Conservation (phyloP, 2,329 filamentous ascomycete genomes). For the Taxawa tesnikishii region DNA sequence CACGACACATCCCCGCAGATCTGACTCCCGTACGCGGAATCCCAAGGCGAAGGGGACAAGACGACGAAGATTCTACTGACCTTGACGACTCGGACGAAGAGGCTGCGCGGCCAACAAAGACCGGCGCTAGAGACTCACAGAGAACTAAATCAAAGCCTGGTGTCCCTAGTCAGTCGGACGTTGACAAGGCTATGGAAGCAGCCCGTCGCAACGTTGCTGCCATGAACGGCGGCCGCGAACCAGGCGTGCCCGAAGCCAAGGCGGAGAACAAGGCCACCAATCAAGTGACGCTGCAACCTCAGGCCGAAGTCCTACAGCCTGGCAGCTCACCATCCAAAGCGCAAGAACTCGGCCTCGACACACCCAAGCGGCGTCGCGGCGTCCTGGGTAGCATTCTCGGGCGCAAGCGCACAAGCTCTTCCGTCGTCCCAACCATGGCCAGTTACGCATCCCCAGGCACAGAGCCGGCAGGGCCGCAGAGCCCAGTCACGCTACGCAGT, state of each 20-base stretch:
- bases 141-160: conserved; percentile 13
- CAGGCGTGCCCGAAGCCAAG: conserved; percentile 8
- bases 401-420: conserved; percentile 17
- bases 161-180: conserved; percentile 20
- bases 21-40: conserved; percentile 48
- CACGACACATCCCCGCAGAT: conserved; percentile 19
- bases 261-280: conserved; percentile 15
- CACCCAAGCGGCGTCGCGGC: conserved; percentile 13
- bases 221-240: conserved; percentile 9
- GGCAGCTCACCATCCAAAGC: background rate
- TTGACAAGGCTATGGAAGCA: conserved; percentile 24
- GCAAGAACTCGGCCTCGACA: conserved; percentile 1
- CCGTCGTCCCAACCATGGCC: conserved; percentile 12
- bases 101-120: conserved; percentile 11
- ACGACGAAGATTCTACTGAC: conserved; percentile 46
- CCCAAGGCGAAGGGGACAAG: conserved; percentile 38
- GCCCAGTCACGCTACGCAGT: conserved; percentile 16
- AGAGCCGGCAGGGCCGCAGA: conserved; percentile 7
- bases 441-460: too few species aligned
- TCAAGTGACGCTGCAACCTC: conserved; percentile 2
- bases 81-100: conserved; percentile 33
- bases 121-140: conserved; percentile 31
- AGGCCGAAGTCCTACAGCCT: background rate
- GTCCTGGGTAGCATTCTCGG: conserved; percentile 23
- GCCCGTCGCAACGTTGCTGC: conserved; percentile 19